Percentiles rank a stretch among this genome's conserved stretches.
Evolutionary conservation across 495 filamentous ascomycete species (phyloP).

Genomic region (Tuber microsphaerosporum): DNA sequence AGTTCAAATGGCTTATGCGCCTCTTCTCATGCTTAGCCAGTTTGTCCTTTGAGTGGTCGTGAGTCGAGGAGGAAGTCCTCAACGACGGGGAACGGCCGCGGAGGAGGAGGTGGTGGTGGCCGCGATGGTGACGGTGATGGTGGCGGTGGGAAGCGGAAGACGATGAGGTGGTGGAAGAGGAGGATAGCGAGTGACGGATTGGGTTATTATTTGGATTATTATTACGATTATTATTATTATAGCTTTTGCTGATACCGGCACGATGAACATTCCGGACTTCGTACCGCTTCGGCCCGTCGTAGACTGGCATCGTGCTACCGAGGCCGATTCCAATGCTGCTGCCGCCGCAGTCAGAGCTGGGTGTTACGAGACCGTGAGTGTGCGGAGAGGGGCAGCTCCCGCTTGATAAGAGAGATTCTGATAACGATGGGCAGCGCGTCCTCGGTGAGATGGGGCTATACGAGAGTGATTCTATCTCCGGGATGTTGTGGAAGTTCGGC

Average conservation of each 20-base stretch:
- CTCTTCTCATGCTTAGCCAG: slow-evolving; percentile 40
- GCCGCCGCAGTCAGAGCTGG: slow-evolving; percentile 26
- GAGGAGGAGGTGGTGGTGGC: slow-evolving; percentile 19
- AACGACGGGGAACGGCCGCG: slow-evolving; percentile 11
- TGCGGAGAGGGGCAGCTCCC: slow-evolving; percentile 22
- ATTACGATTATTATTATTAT: not conserved
- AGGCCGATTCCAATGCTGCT: not conserved
- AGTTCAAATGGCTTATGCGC: slow-evolving; percentile 39
- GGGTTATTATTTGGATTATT: not conserved
- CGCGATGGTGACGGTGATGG: slow-evolving; percentile 19
- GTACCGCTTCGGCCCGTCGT: not conserved
- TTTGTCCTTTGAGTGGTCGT: slow-evolving; percentile 30
- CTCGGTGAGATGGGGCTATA: slow-evolving; percentile 35
- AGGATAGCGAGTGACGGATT: not conserved
- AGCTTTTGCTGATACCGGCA: not conserved
- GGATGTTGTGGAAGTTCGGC: slow-evolving; percentile 19
- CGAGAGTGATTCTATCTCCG: slow-evolving; percentile 27
- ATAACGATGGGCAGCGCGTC: slow-evolving; percentile 37
- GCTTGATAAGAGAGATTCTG: slow-evolving; percentile 27
- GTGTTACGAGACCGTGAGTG: slow-evolving; percentile 30
- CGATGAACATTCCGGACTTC: not conserved
- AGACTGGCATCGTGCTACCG: not conserved
- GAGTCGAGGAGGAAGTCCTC: slow-evolving; percentile 20
- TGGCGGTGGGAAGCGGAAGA: slow-evolving; percentile 24
- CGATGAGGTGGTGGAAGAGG: slow-evolving; percentile 9